phyloP scores from a whole-genome alignment of 352 stramenopile species.

The Pythium periplocum region DNA sequence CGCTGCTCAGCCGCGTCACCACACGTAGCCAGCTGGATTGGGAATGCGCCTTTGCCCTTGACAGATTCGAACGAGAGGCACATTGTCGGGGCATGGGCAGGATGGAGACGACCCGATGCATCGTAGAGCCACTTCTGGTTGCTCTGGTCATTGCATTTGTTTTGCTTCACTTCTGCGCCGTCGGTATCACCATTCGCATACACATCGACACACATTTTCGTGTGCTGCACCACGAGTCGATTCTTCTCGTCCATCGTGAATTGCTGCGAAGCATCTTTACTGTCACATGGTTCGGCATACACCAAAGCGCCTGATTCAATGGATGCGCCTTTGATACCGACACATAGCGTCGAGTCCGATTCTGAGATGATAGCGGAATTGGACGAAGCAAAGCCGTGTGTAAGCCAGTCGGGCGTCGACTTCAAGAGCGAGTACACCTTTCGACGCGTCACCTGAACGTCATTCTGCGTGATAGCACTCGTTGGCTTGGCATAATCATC shows the following conservation, averaged over 20 bases:
- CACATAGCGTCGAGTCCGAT: constrained; percentile 1
- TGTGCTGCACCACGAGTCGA: constrained; percentile 4
- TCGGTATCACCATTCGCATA: neutral
- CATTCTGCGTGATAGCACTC: constrained; percentile 1
- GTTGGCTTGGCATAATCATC: neutral
- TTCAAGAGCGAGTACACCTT: constrained; percentile 1
- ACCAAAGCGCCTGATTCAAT: neutral
- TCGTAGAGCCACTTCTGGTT: constrained; percentile 5
- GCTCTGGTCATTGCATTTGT: neutral
- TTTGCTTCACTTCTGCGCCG: neutral
- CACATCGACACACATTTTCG: neutral
- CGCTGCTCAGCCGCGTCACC: neutral
- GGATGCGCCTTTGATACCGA: neutral
- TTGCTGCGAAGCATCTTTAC: neutral
- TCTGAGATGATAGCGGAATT: neutral
- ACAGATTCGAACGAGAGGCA: neutral
- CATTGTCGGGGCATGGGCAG: neutral
- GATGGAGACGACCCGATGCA: constrained; percentile 4
- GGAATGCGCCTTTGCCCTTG: neutral
- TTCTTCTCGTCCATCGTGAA: constrained; percentile 1
- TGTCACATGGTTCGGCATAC: neutral
- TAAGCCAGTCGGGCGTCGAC: constrained; percentile 3
- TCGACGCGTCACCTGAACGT: neutral
- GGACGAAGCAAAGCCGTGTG: neutral
- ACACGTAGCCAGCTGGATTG: neutral